Percentiles rank a stretch among this genome's conserved stretches.
Evolutionary conservation across 768 basidiomycete genomes (phyloP).

Genomic region (Tulasnella sp.): DNA sequence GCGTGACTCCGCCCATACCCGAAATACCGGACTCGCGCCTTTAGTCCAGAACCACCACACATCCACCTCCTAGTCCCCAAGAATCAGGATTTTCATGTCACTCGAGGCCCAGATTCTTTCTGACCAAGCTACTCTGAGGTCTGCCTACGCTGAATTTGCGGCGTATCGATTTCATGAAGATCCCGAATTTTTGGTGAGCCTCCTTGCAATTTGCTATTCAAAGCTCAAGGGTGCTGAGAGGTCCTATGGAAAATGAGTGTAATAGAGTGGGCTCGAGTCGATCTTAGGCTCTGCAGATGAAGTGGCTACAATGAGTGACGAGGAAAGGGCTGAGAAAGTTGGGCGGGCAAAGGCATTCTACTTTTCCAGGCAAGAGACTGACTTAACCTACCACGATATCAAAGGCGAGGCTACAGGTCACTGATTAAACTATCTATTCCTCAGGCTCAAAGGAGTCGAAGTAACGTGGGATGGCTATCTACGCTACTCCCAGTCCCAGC

Average conservation of each 20-base stretch:
- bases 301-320: background rate
- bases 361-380: constrained; percentile 13
- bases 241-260: background rate
- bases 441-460: background rate
- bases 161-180: constrained; percentile 10
- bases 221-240: background rate
- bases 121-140: background rate
- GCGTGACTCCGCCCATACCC: background rate
- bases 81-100: background rate
- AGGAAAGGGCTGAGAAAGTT: constrained; percentile 5
- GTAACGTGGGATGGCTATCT: constrained; percentile 20
- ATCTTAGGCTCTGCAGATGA: background rate
- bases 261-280: background rate
- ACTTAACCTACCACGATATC: background rate
- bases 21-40: background rate
- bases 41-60: background rate
- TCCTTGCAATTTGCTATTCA: background rate
- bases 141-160: background rate
- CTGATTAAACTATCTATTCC: background rate
- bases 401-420: background rate
- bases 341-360: constrained; percentile 24
- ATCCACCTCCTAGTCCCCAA: background rate
- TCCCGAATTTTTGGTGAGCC: constrained; percentile 9
- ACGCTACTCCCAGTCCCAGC: background rate
- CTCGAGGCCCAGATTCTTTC: background rate